Conservation (phyloP, 495 filamentous ascomycete species). For the Xylaria cubensis region DNA sequence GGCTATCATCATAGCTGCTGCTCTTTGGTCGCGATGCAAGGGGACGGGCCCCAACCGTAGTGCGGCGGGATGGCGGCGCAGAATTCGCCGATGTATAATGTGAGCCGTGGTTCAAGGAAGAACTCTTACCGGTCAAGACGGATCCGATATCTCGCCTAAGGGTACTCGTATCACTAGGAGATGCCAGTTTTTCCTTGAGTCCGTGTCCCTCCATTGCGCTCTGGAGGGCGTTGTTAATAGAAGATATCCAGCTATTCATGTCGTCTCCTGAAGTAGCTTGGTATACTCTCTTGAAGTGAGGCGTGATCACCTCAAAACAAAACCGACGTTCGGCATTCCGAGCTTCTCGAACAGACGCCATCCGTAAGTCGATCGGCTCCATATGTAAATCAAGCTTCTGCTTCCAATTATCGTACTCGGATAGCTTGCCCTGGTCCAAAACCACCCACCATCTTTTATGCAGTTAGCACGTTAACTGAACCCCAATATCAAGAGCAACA, state of each 20-base stretch:
- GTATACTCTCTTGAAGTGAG: slow-evolving; percentile 94
- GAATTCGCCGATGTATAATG: slow-evolving; percentile 58
- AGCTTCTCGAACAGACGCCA: slow-evolving; percentile 95
- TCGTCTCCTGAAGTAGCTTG: slow-evolving; percentile 98
- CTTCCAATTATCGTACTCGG: slow-evolving; percentile 99
- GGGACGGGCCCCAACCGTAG: slow-evolving; percentile 87
- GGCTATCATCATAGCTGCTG: slow-evolving; percentile 75
- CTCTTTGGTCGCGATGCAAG: slow-evolving; percentile 69
- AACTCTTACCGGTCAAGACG: slow-evolving; percentile 91
- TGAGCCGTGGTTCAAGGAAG: slow-evolving; percentile 68
- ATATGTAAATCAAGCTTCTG: slow-evolving; percentile 95
- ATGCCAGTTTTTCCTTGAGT: slow-evolving; percentile 55
- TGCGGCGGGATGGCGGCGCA: slow-evolving; percentile 73
- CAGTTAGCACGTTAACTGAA: slow-evolving; percentile 24
- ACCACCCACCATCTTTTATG: slow-evolving; percentile 91
- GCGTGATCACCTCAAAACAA: slow-evolving; percentile 98
- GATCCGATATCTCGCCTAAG: slow-evolving; percentile 85
- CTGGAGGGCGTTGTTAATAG: slow-evolving; percentile 96
- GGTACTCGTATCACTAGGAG: slow-evolving; percentile 58
- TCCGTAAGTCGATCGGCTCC: slow-evolving; percentile 95
- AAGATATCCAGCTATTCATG: slow-evolving; percentile 94
- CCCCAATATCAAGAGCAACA: slow-evolving; percentile 26
- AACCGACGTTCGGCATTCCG: slow-evolving; percentile 93
- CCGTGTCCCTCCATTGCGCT: slow-evolving; percentile 89
- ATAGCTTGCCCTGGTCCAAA: slow-evolving; percentile 91